Base-by-base conservation (phyloP, 2,329 filamentous ascomycete species). In the Fusarium citri region DNA sequence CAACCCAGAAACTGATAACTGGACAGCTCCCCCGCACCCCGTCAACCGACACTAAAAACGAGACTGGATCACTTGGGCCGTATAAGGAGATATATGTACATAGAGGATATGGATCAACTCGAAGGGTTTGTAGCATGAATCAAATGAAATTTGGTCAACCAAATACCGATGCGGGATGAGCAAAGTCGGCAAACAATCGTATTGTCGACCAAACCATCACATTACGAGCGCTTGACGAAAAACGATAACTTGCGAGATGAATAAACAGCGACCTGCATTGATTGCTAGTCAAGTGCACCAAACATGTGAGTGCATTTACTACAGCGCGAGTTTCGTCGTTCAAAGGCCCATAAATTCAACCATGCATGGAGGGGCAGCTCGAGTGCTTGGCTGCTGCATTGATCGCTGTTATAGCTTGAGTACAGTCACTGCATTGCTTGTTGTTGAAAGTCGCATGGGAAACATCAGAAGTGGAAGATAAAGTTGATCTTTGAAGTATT, bases 401-500 rank as follows among this genome's bases (percentile, higher is more conserved):
- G 34, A 18, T n/a, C n/a, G 10, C 18, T 18, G 5, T 18, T 34
- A 16, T 5, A 18, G 8, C 16, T n/a, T 37, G 16, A 11, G 6
- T n/a, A 11, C 18, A 9, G 9, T 6, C 34, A 37, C 9, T n/a
- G 10, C 9, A 37, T 11, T 9, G 3, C 10, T 7, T 37, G 34
- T 37, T 11, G 16, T 18, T 20, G 7, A 40, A 23, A 22, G n/a
- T 22, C 11, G 9, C 25, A 18, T n/a, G 18, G 14, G 6, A 34
- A 40, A 11, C 15, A 20, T 31, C 55, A 42, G 12, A 9, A 34
- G 6, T 2, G 18, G 9, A n/a, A 8, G 14, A 7, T 4, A 2
- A 22, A n/a, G 5, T 37, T 74, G 69, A 78, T 81, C 76, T 83
- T 85, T 78, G 81, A 78, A 81, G 83, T 76, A 78, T 84, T 86